Base-by-base conservation (phyloP, 441 rosid species). In the Sinapis alba region DNA sequence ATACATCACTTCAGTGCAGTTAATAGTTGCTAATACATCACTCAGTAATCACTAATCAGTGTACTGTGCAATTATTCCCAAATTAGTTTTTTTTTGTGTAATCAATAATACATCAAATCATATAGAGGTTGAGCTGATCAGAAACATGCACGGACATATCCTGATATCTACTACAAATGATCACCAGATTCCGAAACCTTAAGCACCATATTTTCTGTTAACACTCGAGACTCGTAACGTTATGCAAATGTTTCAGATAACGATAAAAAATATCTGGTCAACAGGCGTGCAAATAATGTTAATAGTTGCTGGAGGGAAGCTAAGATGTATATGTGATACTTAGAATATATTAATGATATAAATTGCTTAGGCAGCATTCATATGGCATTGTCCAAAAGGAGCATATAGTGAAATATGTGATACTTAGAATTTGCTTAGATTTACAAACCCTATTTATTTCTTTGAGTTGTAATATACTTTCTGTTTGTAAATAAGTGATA, bases 1-100 rank as follows among this genome's bases (percentile, higher is more conserved):
- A 57, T 57, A 77, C 76, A 71, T 77, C 76, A 64, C 68, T 47
- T 77, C 71, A 1, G 24, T 43, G 62, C 76, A 71, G 57, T 63
- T 13, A 76, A 28, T 63, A 5, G 41, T 15, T 69, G 75, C 65
- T 63, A 76, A 43, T 56, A 20, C 71, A 63, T 76, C 75, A 30
- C 75, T 30, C 53, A 15, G 20, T 47, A 47, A 21, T 30, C 53
- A 15, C 10, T 47, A 47, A 21, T 47, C 54, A 16, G 5, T 47
- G 21, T 16, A 12, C 50, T 56, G 12, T 12, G 36, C 70, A 38
- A 38, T 38, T 69, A 76, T 19, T 15, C 51, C 26, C 20, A 68
- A 64, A 38, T 34, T 21, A 23, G 12, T 41, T 13, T 13, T 41
- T 11, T 36, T 36, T 36, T 41, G 16, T n/a, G 47, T 5, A 41